A percentile compares a stretch with the other conserved stretches of the same genome.
phyloP scores from a whole-genome alignment of 192 early-diverging fungal genomes.

The Chytriomyces sp. region DNA sequence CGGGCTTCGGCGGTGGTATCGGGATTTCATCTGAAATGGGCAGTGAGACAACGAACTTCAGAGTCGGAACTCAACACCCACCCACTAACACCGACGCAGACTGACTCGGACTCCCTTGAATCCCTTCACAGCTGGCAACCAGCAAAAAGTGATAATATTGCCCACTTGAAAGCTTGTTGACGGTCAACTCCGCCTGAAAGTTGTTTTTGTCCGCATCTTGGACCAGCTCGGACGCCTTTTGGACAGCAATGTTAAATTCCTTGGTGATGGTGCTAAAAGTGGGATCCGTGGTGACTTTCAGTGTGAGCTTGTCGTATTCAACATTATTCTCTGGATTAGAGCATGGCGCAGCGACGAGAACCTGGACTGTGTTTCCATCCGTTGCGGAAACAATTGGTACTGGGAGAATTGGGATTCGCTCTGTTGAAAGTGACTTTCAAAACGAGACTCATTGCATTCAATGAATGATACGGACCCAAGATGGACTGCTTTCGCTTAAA shows the following conservation, averaged over 20 bases:
- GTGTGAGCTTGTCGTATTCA: slow-evolving; percentile 18
- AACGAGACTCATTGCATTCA: neutral
- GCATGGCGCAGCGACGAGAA: slow-evolving; percentile 13
- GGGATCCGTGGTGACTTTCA: slow-evolving; percentile 22
- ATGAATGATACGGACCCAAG: too few relatives aligned
- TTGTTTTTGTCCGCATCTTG: neutral
- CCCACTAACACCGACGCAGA: slow-evolving; percentile 37
- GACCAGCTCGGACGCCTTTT: neutral
- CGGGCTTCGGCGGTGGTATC: slow-evolving; percentile 16
- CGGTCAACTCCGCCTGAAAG: slow-evolving; percentile 4
- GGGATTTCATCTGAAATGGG: slow-evolving; percentile 33
- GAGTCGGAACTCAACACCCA: slow-evolving; percentile 13
- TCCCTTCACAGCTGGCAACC: slow-evolving; percentile 30
- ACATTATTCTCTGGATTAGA: slow-evolving; percentile 1
- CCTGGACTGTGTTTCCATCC: slow-evolving; percentile 26
- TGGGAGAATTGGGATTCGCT: slow-evolving; percentile 34
- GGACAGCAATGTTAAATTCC: slow-evolving; percentile 16
- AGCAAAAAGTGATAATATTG: slow-evolving; percentile 44
- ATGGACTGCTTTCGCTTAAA: slow-evolving; percentile 33
- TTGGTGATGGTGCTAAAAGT: neutral
- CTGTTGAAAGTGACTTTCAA: neutral
- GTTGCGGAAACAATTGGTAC: slow-evolving; percentile 6
- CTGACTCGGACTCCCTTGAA: slow-evolving; percentile 34
- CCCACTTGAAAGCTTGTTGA: slow-evolving; percentile 30
- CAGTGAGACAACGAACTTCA: neutral